These are phyloP conservation scores for Dactylellina parvicollis DNA, from an alignment of 2,329 filamentous ascomycete genomes.

Conservation along the genomic window DNA sequence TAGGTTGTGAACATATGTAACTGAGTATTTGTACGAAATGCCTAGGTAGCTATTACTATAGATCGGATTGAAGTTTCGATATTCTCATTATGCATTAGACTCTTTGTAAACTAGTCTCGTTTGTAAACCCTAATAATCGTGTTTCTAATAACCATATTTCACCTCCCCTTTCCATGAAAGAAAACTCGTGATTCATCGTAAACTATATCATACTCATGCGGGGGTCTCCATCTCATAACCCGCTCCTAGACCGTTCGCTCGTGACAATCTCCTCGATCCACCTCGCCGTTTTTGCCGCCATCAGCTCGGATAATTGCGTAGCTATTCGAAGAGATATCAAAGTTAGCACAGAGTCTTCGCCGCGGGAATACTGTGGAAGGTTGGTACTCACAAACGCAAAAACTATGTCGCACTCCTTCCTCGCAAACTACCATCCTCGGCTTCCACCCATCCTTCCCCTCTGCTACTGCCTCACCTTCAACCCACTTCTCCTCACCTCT, in stretches of 20 bases:
- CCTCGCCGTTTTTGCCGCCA: conserved; percentile 64
- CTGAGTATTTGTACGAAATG: too few relatives aligned
- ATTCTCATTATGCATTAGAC: conserved; percentile 16
- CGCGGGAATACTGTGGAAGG: not conserved
- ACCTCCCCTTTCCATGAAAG: not conserved
- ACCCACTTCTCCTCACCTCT: conserved; percentile 53
- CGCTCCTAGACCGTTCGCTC: conserved; percentile 7
- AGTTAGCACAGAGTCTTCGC: not conserved
- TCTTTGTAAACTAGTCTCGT: too few relatives aligned
- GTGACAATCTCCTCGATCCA: conserved; percentile 60
- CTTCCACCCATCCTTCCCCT: conserved; percentile 58
- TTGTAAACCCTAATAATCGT: too few relatives aligned
- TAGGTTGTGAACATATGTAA: conserved; percentile 1
- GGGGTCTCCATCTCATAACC: not conserved
- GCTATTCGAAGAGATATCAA: not conserved
- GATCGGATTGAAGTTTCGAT: too few relatives aligned
- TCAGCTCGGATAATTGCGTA: conserved; percentile 65
- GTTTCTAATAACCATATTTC: not conserved
- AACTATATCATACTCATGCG: not conserved
- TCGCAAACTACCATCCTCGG: conserved; percentile 68
- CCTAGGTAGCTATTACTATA: too few relatives aligned
- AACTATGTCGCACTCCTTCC: conserved; percentile 69
- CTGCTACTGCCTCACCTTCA: conserved; percentile 50
- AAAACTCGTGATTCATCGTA: not conserved
- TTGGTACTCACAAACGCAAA: conserved; percentile 67